A percentile compares a stretch with the other conserved stretches of the same genome.
phyloP scores from a whole-genome alignment of 2,329 filamentous ascomycete species.

The Trichophyton simii region DNA sequence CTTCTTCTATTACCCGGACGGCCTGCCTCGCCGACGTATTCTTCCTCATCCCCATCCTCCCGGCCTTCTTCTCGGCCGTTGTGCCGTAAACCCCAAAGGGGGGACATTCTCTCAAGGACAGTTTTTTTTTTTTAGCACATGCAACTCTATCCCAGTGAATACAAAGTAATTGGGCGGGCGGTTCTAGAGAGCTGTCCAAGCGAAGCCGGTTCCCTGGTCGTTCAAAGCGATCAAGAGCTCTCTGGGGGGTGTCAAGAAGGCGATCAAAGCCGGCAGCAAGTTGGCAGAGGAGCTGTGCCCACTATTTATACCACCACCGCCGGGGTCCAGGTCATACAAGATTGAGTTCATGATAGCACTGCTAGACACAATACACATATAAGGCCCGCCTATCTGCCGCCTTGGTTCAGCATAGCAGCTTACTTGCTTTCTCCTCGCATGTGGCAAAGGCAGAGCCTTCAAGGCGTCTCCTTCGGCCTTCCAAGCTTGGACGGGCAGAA shows the following conservation, averaged over 20 bases:
- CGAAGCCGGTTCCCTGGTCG: neutral
- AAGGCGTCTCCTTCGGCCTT: neutral
- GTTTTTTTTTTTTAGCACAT: neutral
- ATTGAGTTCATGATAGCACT: neutral
- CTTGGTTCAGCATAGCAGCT: neutral
- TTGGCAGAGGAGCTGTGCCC: neutral
- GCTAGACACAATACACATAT: neutral
- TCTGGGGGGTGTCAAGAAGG: slow-evolving; percentile 1
- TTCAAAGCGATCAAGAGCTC: neutral
- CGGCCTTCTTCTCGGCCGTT: slow-evolving; percentile 3
- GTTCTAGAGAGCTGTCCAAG: neutral
- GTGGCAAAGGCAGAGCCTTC: neutral
- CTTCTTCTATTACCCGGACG: neutral
- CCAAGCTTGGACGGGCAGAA: neutral
- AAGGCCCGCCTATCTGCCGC: neutral
- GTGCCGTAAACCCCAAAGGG: slow-evolving; percentile 14
- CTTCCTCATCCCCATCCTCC: neutral
- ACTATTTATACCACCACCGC: neutral
- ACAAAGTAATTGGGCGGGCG: neutral
- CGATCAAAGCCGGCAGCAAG: neutral
- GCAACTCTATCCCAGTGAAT: neutral
- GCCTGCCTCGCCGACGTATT: neutral
- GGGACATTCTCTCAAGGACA: slow-evolving; percentile 16
- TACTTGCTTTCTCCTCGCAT: neutral
- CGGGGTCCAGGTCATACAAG: neutral